Evolutionary conservation across 78 protist species (phyloP).

Genomic region (Capsaspora owczarzaki): DNA sequence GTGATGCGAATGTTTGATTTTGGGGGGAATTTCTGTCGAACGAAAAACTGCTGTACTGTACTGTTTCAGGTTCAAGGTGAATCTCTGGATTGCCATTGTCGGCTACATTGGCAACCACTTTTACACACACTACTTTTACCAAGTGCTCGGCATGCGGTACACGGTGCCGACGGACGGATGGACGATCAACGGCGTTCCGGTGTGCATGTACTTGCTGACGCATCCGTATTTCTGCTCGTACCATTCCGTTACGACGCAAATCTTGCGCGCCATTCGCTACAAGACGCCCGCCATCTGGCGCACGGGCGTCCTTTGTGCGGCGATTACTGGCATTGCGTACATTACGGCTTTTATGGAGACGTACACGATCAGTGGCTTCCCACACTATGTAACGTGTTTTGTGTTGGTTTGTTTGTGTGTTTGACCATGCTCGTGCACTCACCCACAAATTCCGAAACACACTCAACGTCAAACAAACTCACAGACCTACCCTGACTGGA

Average conservation of each 20-base stretch:
- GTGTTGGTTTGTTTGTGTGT: neutral
- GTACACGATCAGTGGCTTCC: neutral
- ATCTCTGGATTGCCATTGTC: neutral
- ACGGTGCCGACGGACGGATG: neutral
- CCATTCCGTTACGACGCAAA: neutral
- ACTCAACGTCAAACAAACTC: neutral
- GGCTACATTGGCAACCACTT: neutral
- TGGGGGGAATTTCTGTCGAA: no score
- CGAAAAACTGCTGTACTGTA: neutral
- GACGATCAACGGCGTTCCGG: neutral
- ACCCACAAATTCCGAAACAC: no score
- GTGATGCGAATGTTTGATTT: no score
- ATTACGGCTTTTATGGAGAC: neutral
- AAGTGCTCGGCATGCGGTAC: neutral
- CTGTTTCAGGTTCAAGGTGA: neutral
- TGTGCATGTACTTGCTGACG: neutral
- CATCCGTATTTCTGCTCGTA: neutral
- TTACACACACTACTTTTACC: conserved; percentile 1
- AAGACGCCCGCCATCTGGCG: neutral
- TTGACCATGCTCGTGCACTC: neutral
- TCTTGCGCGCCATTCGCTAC: neutral
- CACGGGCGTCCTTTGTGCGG: neutral
- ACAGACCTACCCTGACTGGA: neutral
- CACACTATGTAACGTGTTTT: neutral
- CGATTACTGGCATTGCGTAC: neutral